Evolutionary conservation across 2,329 filamentous ascomycete genomes (phyloP).

Genomic region (Teratosphaeria gauchensis): DNA sequence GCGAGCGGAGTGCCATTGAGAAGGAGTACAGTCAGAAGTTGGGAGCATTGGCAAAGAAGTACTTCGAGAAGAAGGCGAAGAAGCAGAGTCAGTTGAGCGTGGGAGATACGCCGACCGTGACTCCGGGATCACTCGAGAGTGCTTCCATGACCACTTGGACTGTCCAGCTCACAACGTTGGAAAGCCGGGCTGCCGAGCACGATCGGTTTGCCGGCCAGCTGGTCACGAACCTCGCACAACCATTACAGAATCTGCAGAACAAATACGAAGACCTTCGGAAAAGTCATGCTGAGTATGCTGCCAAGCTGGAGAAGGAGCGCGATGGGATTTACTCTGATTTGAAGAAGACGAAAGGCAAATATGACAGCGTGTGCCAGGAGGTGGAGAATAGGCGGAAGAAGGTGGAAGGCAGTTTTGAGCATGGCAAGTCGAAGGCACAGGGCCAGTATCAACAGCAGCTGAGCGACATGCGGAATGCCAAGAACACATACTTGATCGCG

Average conservation of each 20-base stretch:
- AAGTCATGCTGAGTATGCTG: slow-evolving; percentile 77
- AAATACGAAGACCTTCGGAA: slow-evolving; percentile 90
- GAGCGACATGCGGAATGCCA: slow-evolving; percentile 91
- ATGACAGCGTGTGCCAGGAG: slow-evolving; percentile 86
- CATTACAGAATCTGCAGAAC: slow-evolving; percentile 61
- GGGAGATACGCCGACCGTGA: slow-evolving; percentile 84
- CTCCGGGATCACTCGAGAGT: slow-evolving; percentile 89
- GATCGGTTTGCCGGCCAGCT: slow-evolving; percentile 75
- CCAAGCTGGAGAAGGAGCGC: slow-evolving; percentile 80
- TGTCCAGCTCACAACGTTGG: slow-evolving; percentile 82
- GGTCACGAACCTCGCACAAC: slow-evolving; percentile 71
- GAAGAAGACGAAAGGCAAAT: slow-evolving; percentile 84
- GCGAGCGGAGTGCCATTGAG: slow-evolving; percentile 85
- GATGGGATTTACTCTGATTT: slow-evolving; percentile 76
- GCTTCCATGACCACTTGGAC: slow-evolving; percentile 96
- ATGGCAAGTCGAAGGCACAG: slow-evolving; percentile 77
- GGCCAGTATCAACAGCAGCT: slow-evolving; percentile 86
- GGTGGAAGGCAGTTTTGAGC: slow-evolving; percentile 82
- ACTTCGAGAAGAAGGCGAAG: slow-evolving; percentile 92
- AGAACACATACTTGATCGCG: slow-evolving; percentile 93
- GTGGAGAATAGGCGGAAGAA: slow-evolving; percentile 93
- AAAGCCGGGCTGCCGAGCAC: slow-evolving; percentile 79
- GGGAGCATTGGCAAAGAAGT: slow-evolving; percentile 80
- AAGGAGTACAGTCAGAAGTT: slow-evolving; percentile 94
- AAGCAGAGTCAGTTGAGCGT: slow-evolving; percentile 83